Base-by-base conservation (phyloP, 805 yeast species). In the Komagataella mondaviorum region DNA sequence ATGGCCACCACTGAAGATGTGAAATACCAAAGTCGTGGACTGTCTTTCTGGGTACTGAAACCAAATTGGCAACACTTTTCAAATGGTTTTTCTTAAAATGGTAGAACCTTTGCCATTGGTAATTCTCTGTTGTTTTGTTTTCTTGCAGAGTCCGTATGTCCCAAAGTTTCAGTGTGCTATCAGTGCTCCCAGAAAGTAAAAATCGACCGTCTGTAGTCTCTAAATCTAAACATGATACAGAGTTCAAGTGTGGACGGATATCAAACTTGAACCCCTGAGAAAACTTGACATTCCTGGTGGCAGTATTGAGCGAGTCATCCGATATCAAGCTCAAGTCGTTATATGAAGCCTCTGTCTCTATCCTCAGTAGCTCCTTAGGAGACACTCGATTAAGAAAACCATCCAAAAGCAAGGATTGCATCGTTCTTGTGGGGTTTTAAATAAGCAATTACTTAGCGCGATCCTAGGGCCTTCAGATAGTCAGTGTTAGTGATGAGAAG, bases 1-100 rank as follows among this genome's bases (percentile, higher is more conserved):
- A 69, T 0, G 93, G 89, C 91, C 96, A 91, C 97, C 97, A 90
- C 58, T 75, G 71, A 0, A 87, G 70, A 14, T 77, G 67, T 0
- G 95, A 85, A 0, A 90, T 72, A 0, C 96, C 96, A 62, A 73
- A 88, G 17, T 68, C 63, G 60, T 90, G 97, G 0, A 73, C 77
- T 23, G 55, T 52, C 55, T 68, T 62, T 46, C 70, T 55, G 36
- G 68, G 63, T 39, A 65, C 47, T 16, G 43, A 43, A 57, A 48
- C 52, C 53, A 51, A 23, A 58, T 44, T 44, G 65, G 59, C 23
- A 56, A 2, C 50, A 49, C 47, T 49, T 49, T 16, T 58, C 60
- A 51, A 60, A 66, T 7, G 68, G 54, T 4, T 60, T 49, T 56
- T 60, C 57, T 3, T 30, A 10, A 70, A 63, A 16, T 64, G 55